Percentiles rank a stretch among this genome's conserved stretches.
These are phyloP conservation scores for Candida corydali DNA, from an alignment of 805 yeast genomes.

Conservation along the genomic window DNA sequence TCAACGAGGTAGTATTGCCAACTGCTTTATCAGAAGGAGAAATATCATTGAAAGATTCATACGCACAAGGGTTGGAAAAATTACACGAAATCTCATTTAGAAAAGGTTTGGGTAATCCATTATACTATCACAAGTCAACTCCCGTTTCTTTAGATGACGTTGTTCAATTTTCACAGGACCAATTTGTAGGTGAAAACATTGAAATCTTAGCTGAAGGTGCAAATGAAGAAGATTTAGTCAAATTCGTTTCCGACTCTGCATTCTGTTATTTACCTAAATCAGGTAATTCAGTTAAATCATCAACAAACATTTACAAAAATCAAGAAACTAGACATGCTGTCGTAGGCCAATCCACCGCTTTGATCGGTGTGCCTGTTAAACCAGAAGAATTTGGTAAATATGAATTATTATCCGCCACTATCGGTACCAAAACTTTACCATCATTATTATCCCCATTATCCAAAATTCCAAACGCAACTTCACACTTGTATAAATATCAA, in stretches of 20 bases:
- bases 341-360: slow-evolving; percentile 65
- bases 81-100: slow-evolving; percentile 81
- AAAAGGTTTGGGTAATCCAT: slow-evolving; percentile 81
- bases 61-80: slow-evolving; percentile 66
- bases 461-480: slow-evolving; percentile 42
- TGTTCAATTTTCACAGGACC: slow-evolving; percentile 59
- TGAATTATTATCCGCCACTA: slow-evolving; percentile 66
- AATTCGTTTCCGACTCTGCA: slow-evolving; percentile 63
- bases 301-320: slow-evolving; percentile 51
- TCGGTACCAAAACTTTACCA: slow-evolving; percentile 57
- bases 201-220: slow-evolving; percentile 73
- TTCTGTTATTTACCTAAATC: slow-evolving; percentile 57
- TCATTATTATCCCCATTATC: slow-evolving; percentile 50
- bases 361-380: slow-evolving; percentile 76
- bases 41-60: slow-evolving; percentile 48
- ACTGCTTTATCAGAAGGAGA: slow-evolving; percentile 62
- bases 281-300: slow-evolving; percentile 25
- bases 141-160: slow-evolving; percentile 59
- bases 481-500: slow-evolving; percentile 60
- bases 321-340: slow-evolving; percentile 65
- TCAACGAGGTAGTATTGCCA: slow-evolving; percentile 77
- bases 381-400: slow-evolving; percentile 59
- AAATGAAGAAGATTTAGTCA: slow-evolving; percentile 60
- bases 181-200: slow-evolving; percentile 67
- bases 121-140: slow-evolving; percentile 65